These are phyloP conservation scores for Pichia cephalocereana DNA, from an alignment of 805 yeast species.

Conservation along the genomic window DNA sequence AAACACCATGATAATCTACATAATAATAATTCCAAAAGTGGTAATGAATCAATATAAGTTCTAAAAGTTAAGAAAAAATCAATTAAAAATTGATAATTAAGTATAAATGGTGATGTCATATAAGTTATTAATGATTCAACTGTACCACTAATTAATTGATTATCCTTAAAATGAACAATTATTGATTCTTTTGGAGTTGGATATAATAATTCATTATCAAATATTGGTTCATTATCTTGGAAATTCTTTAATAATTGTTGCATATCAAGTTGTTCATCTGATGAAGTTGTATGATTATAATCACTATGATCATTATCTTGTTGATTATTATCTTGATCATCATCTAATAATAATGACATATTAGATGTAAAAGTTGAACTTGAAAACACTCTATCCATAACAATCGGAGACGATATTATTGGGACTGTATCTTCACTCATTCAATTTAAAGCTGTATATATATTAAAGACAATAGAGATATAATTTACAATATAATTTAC, in stretches of 20 bases:
- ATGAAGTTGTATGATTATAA: no score
- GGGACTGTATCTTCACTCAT: no score
- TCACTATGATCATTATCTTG: no score
- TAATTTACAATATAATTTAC: no score
- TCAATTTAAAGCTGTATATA: no score
- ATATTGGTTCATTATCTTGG: conserved; percentile 25
- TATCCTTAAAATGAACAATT: conserved; percentile 19
- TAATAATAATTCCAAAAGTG: conserved; percentile 51
- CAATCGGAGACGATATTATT: no score
- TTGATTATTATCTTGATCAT: no score
- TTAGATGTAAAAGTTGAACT: no score
- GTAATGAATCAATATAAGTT: conserved; percentile 49
- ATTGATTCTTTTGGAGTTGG: conserved; percentile 27
- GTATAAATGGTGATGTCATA: conserved; percentile 59
- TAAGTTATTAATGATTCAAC: conserved; percentile 42
- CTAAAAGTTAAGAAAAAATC: conserved; percentile 86
- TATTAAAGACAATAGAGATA: no score
- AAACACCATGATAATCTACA: conserved; percentile 70
- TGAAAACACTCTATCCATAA: no score
- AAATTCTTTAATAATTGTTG: conserved; percentile 18
- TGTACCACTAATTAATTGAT: conserved; percentile 19
- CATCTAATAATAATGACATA: no score
- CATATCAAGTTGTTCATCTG: neutral
- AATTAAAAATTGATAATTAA: conserved; percentile 70
- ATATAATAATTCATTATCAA: conserved; percentile 24